A percentile compares a stretch with the other conserved stretches of the same genome.
These are phyloP conservation scores for Ustilago shanxiensis DNA, from an alignment of 1,284 basidiomycete species.

Conservation along the genomic window DNA sequence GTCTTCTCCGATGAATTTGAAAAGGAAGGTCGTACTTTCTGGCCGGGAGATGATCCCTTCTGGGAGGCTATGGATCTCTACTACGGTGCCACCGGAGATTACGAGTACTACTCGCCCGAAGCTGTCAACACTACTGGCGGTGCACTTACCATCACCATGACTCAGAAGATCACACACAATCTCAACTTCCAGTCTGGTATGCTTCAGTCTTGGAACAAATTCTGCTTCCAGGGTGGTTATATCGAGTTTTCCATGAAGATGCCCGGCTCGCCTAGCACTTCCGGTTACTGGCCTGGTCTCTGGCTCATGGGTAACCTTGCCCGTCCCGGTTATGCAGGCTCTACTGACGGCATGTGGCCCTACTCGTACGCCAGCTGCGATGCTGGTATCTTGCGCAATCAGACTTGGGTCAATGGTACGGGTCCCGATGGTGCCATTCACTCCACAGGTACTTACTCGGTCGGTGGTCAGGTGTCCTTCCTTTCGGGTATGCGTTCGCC, in stretches of 20 bases:
- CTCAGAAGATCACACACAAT: slow-evolving; percentile 52
- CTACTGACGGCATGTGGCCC: slow-evolving; percentile 69
- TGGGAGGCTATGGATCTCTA: slow-evolving; percentile 63
- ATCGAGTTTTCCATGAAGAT: slow-evolving; percentile 63
- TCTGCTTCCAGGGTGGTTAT: slow-evolving; percentile 69
- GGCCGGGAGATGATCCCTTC: slow-evolving; percentile 63
- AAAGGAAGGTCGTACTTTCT: slow-evolving; percentile 61
- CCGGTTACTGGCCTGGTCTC: slow-evolving; percentile 73
- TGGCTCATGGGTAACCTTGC: slow-evolving; percentile 68
- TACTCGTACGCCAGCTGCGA: slow-evolving; percentile 71
- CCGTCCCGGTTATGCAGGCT: slow-evolving; percentile 66
- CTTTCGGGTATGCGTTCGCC: slow-evolving; percentile 50
- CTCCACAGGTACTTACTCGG: slow-evolving; percentile 39
- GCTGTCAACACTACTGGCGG: slow-evolving; percentile 61
- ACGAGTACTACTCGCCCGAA: slow-evolving; percentile 59
- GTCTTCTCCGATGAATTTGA: slow-evolving; percentile 67
- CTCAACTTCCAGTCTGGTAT: slow-evolving; percentile 67
- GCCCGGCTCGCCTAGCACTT: slow-evolving; percentile 59
- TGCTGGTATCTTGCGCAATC: slow-evolving; percentile 62
- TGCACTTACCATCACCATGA: slow-evolving; percentile 54
- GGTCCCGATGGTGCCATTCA: slow-evolving; percentile 57
- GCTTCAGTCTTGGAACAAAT: slow-evolving; percentile 67
- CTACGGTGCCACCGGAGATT: slow-evolving; percentile 57
- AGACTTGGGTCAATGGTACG: slow-evolving; percentile 55
- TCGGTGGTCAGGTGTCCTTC: slow-evolving; percentile 35